Percentiles rank a stretch among this genome's conserved stretches.
Evolutionary conservation across 1,284 basidiomycete species (phyloP).

Genomic region (Serendipita sp.): DNA sequence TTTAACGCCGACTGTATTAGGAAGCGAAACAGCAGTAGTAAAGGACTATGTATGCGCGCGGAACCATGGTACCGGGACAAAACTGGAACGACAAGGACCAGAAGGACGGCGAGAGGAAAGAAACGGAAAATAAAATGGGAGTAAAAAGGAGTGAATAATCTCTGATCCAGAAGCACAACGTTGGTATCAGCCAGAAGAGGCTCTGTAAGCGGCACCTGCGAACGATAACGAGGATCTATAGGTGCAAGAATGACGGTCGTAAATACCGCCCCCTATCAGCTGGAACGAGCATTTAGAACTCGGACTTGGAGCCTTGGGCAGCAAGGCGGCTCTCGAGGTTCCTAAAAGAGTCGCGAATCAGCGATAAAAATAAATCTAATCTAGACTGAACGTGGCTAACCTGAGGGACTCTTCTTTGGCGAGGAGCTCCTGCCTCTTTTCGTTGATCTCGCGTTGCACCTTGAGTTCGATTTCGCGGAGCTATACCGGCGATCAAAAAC

Average conservation of each 20-base stretch:
- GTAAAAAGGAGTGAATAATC: neutral
- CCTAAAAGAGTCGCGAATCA: slow-evolving; percentile 26
- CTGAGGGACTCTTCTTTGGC: slow-evolving; percentile 86
- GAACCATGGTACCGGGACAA: too few relatives aligned
- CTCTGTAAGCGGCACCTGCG: neutral
- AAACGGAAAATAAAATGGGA: neutral
- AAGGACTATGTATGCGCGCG: too few relatives aligned
- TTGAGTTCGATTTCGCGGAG: slow-evolving; percentile 96
- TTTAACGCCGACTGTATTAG: neutral
- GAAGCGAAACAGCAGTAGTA: neutral
- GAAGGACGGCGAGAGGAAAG: neutral
- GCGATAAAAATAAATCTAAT: slow-evolving; percentile 7
- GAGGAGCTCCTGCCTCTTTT: slow-evolving; percentile 93
- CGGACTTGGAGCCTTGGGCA: slow-evolving; percentile 52
- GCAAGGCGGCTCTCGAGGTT: slow-evolving; percentile 83
- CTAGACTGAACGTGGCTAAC: slow-evolving; percentile 24
- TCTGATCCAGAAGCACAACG: neutral
- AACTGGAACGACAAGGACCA: neutral
- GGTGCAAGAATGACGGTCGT: too few relatives aligned
- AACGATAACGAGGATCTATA: neutral
- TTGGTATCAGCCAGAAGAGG: neutral
- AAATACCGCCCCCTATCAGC: neutral
- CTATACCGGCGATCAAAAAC: slow-evolving; percentile 24
- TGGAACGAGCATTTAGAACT: slow-evolving; percentile 15
- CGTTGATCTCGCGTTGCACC: slow-evolving; percentile 96